Base-by-base conservation (phyloP, 306 rosid genomes). In the Malus domestica region DNA sequence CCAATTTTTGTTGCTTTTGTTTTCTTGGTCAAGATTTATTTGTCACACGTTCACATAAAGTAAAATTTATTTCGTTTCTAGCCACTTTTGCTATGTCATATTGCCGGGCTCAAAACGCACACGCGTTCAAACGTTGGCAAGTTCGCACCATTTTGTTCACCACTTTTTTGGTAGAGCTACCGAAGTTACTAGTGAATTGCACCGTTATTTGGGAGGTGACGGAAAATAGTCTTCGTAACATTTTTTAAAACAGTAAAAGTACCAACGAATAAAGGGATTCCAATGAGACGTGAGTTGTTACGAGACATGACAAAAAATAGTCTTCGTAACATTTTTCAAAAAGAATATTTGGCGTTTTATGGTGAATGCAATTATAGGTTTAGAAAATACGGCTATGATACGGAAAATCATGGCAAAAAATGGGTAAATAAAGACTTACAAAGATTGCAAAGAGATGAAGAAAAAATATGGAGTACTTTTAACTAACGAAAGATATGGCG, bases 321-420 rank as follows among this genome's bases (percentile, higher is more conserved):
- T 49, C 6, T 49, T 15, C 0, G 55, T 49, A 15, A 49, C 20
- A 49, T 49, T 5, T 49, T 15, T 15, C 15, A 4, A 61, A 25
- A 61, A 27, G 3, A 12, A 13, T 20, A 58, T 58, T 23, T 4
- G 66, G 66, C 29, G 1, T 61, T 61, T 61, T 27, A 1, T 25
- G 5, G 15, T 27, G 15, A 25, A 60, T 60, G 10, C 15, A 23
- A 60, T 60, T 4, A 29, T 60, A 60, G 29, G 40, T 35, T 35
- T 35, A 35, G 0, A 35, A 35, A 35, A 35, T 35, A 0, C 0
- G 40, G 6, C 0, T 1, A 35, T 35, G 9, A 35, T 2, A 35
- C 9, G 40, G 9, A 6, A 0, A 6, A 2, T 35, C 9, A 35
- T 7, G 9, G 0, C 0, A 27, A 35, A 35, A 35, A 35, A 1